Percentiles rank a stretch among this genome's conserved stretches.
Evolutionary conservation across 2,329 filamentous ascomycete species (phyloP).

Genomic region (Pseudogymnoascus verrucosus): DNA sequence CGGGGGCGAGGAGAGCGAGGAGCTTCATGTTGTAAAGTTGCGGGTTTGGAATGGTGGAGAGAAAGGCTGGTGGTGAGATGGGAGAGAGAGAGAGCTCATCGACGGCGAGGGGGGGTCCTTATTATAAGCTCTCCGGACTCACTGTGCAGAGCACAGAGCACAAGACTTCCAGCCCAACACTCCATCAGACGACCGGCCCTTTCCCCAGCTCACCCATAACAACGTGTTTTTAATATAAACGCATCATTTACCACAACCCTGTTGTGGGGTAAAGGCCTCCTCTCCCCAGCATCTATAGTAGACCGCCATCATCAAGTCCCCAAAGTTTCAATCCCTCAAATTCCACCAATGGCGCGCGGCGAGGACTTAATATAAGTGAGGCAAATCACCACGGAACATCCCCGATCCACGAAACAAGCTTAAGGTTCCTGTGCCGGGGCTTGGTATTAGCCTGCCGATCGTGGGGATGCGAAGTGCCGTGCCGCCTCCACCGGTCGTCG

Average conservation of each 20-base stretch:
- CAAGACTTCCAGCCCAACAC: not conserved
- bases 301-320: not conserved
- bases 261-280: not conserved
- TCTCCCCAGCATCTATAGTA: not conserved
- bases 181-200: not conserved
- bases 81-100: not conserved
- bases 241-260: not conserved
- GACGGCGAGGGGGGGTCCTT: not conserved
- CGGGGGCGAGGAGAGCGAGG: not conserved
- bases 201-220: not conserved
- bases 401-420: conserved; percentile 2
- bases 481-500: not conserved
- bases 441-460: not conserved
- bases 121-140: not conserved
- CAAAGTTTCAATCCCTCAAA: not conserved
- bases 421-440: not conserved
- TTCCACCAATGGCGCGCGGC: not conserved
- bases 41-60: not conserved
- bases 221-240: not conserved
- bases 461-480: not conserved
- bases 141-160: not conserved
- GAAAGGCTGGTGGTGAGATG: not conserved
- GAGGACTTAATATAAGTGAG: not conserved
- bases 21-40: not conserved
- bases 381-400: not conserved